Percentiles rank a stretch among this genome's conserved stretches.
Conservation (phyloP, 441 rosid species). For the Euphorbia schlechtendalii region DNA sequence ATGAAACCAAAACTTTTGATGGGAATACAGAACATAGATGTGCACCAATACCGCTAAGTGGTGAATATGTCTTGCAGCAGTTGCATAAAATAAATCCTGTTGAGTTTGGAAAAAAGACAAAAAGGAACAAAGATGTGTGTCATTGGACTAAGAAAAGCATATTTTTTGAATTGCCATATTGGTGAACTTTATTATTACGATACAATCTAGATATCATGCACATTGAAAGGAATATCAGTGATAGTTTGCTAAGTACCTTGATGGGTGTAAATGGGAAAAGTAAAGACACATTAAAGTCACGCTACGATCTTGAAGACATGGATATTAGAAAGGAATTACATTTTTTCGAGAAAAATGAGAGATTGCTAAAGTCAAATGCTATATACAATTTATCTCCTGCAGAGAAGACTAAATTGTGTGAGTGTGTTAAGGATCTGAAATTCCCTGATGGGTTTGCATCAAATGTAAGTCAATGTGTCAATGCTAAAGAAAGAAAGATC, state of each 20-base stretch:
- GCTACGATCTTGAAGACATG: not conserved
- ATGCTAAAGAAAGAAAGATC: not conserved
- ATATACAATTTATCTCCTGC: too few species aligned
- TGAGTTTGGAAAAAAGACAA: not conserved
- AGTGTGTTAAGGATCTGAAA: not conserved
- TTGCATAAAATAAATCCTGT: not conserved
- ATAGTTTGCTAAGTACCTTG: not conserved
- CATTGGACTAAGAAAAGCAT: not conserved
- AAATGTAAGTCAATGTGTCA: slow-evolving; percentile 1
- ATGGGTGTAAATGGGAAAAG: not conserved
- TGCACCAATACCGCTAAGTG: not conserved
- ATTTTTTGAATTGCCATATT: not conserved
- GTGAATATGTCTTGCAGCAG: not conserved
- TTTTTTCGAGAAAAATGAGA: not conserved
- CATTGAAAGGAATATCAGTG: not conserved
- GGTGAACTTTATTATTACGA: not conserved
- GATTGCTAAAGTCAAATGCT: not conserved
- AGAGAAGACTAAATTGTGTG: not conserved
- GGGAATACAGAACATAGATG: not conserved
- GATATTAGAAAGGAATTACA: not conserved
- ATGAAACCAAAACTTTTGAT: not conserved
- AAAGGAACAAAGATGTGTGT: not conserved
- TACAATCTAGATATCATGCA: not conserved
- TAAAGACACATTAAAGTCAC: not conserved
- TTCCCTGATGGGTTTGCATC: not conserved